Percentiles rank a stretch among this genome's conserved stretches.
These are phyloP conservation scores for Aegilops umbellulata DNA, from an alignment of 176 grass and related monocot species.

Conservation along the genomic window DNA sequence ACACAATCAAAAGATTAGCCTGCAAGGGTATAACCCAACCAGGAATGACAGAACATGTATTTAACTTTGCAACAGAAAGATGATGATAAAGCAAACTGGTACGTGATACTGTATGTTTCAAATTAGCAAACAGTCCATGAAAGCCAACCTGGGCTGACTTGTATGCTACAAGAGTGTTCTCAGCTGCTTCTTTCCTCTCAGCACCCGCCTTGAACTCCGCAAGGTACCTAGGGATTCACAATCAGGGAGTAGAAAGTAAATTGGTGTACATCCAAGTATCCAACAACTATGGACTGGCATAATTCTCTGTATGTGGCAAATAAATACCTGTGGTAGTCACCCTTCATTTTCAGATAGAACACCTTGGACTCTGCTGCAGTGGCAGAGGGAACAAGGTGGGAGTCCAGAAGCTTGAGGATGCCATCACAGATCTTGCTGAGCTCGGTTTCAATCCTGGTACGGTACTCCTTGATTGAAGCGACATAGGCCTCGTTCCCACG, in stretches of 20 bases:
- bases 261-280: background rate
- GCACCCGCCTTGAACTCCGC: conserved; percentile 55
- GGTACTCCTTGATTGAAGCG: conserved; percentile 47
- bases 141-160: conserved; percentile 49
- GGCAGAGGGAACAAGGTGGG: conserved; percentile 45
- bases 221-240: conserved; percentile 46
- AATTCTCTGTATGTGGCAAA: background rate
- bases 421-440: conserved; percentile 64
- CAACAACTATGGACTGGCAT: background rate
- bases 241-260: background rate
- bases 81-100: background rate
- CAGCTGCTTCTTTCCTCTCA: conserved; percentile 61
- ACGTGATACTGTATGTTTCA: background rate
- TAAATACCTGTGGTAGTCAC: conserved; percentile 59
- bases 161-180: conserved; percentile 50
- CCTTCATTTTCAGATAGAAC: conserved; percentile 68
- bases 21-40: background rate
- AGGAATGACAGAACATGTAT: background rate
- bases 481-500: conserved; percentile 57
- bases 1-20: background rate
- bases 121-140: background rate
- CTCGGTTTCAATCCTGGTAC: conserved; percentile 50
- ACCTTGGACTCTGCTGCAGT: conserved; percentile 53
- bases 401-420: conserved; percentile 61
- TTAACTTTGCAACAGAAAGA: background rate